Evolutionary conservation across 371 early-diverging fungal species (phyloP), one percentile per base, ranked within the genome.

Genomic region (Apophysomyces elegans): DNA sequence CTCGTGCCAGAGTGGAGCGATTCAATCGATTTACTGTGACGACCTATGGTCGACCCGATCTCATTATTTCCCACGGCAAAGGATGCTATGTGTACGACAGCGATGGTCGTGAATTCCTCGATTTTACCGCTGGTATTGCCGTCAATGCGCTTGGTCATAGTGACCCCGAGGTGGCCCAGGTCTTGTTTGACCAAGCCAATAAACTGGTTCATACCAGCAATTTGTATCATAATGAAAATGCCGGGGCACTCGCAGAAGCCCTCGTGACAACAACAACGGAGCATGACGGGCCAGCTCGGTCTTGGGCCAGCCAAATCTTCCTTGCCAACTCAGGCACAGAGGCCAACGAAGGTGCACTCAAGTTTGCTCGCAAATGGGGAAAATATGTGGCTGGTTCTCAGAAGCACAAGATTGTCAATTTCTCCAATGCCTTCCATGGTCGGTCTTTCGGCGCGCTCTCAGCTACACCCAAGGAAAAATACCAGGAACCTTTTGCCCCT

Each of bases 371-470:
- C 68, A 96, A 95, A 73, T 91, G 88, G 78, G 95, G 91, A 44
- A 93, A 93, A 63, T 73, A 81, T 36, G 67, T 83, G 5, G 72
- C 81, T 3, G 56, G 61, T 16, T 46, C 64, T 16, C 81, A 86
- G 36, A 77, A 83, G 66, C 74, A 79, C 64, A 85, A 87, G 37
- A 79, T 96, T 50, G 85, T 96, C 5, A 90, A 92, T 41, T 98
- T 96, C 71, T 83, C 76, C 9, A 87, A 94, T 65, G 96, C 91
- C 5, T 98, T 98, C 84, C 97, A 98, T 74, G 98, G 98, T 65
- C 93, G 98, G 32, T 87, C 95, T 35, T 87, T 97, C 88, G 97
- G 97, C 7, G 92, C 97, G 0, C 84, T 98, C 38, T 93, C 94
- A 8, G 95, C 94, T 12, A 98, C 98, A 0, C 91, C 91, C 21